Evolutionary conservation across 1,139 yeast genomes (phyloP), one percentile per base, ranked within the genome.

Genomic region (Hyphopichia fennica): DNA sequence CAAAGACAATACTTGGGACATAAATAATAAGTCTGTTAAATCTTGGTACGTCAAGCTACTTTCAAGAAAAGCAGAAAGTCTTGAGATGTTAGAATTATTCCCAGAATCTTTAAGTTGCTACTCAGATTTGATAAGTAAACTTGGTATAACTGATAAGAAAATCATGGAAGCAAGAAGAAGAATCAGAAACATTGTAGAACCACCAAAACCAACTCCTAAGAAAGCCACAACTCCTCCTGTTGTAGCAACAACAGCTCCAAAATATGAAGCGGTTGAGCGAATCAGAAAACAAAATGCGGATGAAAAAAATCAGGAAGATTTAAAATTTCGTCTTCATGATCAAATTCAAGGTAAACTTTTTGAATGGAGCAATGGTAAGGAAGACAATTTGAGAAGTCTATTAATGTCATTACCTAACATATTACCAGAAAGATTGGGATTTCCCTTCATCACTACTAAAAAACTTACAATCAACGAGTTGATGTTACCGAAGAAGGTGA

Each of bases 401-500:
- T 68, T 91, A 35, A 75, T 88, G 8, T 75, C 88, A 4, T 65
- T 91, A 40, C 82, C 87, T 29, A 62, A 66, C 1, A 73, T 91
- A 9, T 62, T 91, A 16, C 87, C 57, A 69, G 75, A 45, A 45
- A 77, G 40, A 69, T 77, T 50, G 79, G 96, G 95, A 70, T 82
- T 58, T 70, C 77, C 47, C 75, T 89, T 66, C 43, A 48, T 60
- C 39, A 57, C 60, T 10, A 50, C 54, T 13, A 63, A 63, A 39
- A 60, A 56, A 39, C 45, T 69, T 20, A 62, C 82, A 1, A 63
- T 85, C 50, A 77, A 85, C 14, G 98, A 93, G 44, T 69, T 95
- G 45, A 93, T 93, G 52, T 69, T 91, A 51, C 91, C 96, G n/a
- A 90, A 89, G 53, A 90, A 87, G 58, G 98, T 91, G 35, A 91